These are phyloP conservation scores for Soucietia sequanensis DNA, from an alignment of 805 yeast species.

Conservation along the genomic window DNA sequence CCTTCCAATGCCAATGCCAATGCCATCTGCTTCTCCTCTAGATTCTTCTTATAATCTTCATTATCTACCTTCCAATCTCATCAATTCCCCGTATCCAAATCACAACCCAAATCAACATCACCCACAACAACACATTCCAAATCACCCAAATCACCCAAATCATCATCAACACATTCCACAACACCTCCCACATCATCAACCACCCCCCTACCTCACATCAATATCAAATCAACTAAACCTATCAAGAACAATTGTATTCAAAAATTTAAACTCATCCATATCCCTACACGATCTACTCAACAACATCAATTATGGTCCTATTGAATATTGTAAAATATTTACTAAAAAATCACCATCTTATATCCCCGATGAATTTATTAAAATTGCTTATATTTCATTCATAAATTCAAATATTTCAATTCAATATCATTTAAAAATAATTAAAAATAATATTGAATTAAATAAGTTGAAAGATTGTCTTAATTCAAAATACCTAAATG, in stretches of 20 bases:
- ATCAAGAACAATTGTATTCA: slow-evolving; percentile 35
- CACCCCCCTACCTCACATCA: background rate
- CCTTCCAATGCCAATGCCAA: no score
- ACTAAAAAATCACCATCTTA: slow-evolving; percentile 30
- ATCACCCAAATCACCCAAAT: slow-evolving; percentile 7
- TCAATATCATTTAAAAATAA: slow-evolving; percentile 31
- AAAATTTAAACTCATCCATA: slow-evolving; percentile 24
- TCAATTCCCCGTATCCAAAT: slow-evolving; percentile 63
- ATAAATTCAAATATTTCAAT: slow-evolving; percentile 33
- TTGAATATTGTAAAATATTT: slow-evolving; percentile 54
- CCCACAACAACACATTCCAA: slow-evolving; percentile 15
- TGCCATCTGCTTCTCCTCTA: slow-evolving; percentile 44
- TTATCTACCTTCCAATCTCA: slow-evolving; percentile 60
- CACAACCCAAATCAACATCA: slow-evolving; percentile 7
- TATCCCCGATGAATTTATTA: slow-evolving; percentile 17
- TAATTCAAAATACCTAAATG: slow-evolving; percentile 26
- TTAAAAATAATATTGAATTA: slow-evolving; percentile 23
- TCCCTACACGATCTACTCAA: slow-evolving; percentile 38
- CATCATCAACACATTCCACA: slow-evolving; percentile 5
- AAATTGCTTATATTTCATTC: slow-evolving; percentile 37
- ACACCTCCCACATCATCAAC: slow-evolving; percentile 4
- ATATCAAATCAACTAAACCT: slow-evolving; percentile 34
- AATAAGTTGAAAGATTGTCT: slow-evolving; percentile 21
- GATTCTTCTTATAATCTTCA: slow-evolving; percentile 60
- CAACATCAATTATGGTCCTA: slow-evolving; percentile 55